A percentile compares a stretch with the other conserved stretches of the same genome.
Conservation (phyloP, 2,329 filamentous ascomycete species). For the Myotisia sp. region DNA sequence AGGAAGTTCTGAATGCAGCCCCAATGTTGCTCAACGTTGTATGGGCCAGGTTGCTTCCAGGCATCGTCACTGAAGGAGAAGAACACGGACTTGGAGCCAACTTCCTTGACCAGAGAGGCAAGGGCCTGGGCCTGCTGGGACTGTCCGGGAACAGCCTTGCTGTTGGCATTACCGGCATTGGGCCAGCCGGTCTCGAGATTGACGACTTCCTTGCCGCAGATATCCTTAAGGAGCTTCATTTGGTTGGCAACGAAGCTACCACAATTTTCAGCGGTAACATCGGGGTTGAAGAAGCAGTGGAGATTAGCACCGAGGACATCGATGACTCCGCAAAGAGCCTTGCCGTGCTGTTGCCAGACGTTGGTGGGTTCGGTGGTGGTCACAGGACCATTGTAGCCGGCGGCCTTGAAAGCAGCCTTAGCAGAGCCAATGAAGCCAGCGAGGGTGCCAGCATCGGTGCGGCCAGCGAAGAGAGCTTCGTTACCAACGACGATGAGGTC, state of each 20-base stretch:
- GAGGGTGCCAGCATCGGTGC: slow-evolving; percentile 50
- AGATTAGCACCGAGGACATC: slow-evolving; percentile 76
- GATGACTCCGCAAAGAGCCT: slow-evolving; percentile 53
- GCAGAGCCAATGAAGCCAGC: slow-evolving; percentile 54
- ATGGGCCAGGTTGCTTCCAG: slow-evolving; percentile 63
- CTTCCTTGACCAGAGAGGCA: slow-evolving; percentile 49
- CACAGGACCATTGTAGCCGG: slow-evolving; percentile 58
- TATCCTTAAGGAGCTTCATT: slow-evolving; percentile 52
- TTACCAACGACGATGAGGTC: slow-evolving; percentile 78
- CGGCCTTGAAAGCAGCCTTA: slow-evolving; percentile 46
- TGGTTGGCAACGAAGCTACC: slow-evolving; percentile 63
- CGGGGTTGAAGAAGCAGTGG: slow-evolving; percentile 84
- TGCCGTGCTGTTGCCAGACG: slow-evolving; percentile 52
- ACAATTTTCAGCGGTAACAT: slow-evolving; percentile 47
- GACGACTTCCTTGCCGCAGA: slow-evolving; percentile 64
- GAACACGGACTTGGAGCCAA: slow-evolving; percentile 58
- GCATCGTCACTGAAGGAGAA: slow-evolving; percentile 67
- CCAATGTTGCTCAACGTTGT: slow-evolving; percentile 68
- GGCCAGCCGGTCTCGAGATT: slow-evolving; percentile 93
- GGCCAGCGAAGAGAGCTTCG: slow-evolving; percentile 69
- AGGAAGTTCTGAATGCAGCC: slow-evolving; percentile 46
- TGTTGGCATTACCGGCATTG: slow-evolving; percentile 53
- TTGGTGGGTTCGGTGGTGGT: slow-evolving; percentile 80
- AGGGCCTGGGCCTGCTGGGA: slow-evolving; percentile 59
- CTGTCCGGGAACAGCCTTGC: slow-evolving; percentile 52